Base-by-base conservation (phyloP, 1,284 basidiomycete species). In the Heterobasidion annosum region DNA sequence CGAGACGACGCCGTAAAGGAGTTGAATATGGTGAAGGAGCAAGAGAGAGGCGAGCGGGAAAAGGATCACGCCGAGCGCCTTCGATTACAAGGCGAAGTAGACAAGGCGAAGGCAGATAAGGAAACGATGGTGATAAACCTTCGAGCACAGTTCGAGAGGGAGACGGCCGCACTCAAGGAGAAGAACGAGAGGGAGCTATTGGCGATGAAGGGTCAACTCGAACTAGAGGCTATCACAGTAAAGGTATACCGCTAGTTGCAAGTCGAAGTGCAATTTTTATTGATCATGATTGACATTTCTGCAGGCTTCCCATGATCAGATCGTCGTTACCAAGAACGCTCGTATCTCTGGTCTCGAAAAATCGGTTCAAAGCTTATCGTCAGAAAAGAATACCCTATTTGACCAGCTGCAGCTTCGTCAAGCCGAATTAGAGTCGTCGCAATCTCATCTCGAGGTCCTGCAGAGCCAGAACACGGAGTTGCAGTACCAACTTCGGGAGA, bases 361-460 rank as follows among this genome's bases (percentile, higher is more conserved):
- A 37, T 85, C 83, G 1, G 73, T 92, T 16, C 78, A 81, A 57
- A 80, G 76, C 32, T 73, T 94, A 12, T 78, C 81, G 8, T 67
- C 73, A 32, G 88, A 92, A 64, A 93, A 93, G 61, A 83, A 84
- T 60, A 66, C 73, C 15, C 78, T 92, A 55, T 97, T 96, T 64
- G 89, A 93, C 59, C 82, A 88, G 56, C 74, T 92, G 4, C 91
- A 97, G 68, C 63, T 88, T 45, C 85, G 89, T 32, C 91, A 95
- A 66, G 91, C 89, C 12, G 93, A 97, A 64, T 68, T 89, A 13
- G 94, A 98, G 69, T 86, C 88, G 0, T 82, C 85, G 1, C 83
- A 87, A 57, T 81, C 79, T 2, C 82, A 88, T 57, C 74, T 85
- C 1, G 91, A 92, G 62, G 78, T 77, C 0, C 69, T 93, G 34